Percentiles rank a stretch among this genome's conserved stretches.
These are phyloP conservation scores for Penicillium sp. DNA, from an alignment of 2,329 filamentous ascomycete genomes.

Conservation along the genomic window DNA sequence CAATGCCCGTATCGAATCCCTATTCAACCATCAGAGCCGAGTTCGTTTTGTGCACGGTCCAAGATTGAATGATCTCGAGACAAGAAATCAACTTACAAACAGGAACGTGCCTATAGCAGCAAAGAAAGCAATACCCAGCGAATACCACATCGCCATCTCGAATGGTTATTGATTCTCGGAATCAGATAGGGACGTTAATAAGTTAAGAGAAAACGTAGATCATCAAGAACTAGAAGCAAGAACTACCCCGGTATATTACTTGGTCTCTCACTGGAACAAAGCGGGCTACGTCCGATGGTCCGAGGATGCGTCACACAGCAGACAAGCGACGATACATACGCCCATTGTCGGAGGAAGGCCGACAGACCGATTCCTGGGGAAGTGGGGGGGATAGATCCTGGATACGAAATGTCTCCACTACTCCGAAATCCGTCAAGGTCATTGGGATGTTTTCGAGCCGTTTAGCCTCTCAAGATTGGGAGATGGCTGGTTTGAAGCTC, in stretches of 20 bases:
- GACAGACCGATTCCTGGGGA: constrained; percentile 20
- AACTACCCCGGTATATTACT: constrained; percentile 5
- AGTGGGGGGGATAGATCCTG: constrained; percentile 17
- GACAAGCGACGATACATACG: not conserved
- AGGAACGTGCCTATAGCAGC: constrained; percentile 59
- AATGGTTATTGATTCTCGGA: constrained; percentile 5
- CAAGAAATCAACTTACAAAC: constrained; percentile 45
- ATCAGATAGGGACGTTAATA: not conserved
- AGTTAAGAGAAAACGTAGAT: not conserved
- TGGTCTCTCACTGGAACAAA: not conserved
- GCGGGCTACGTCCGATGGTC: constrained; percentile 18
- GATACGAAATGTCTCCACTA: constrained; percentile 6
- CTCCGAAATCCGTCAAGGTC: not conserved
- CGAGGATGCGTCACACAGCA: constrained; percentile 18
- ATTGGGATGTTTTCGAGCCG: not conserved
- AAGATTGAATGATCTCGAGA: not conserved
- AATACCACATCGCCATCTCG: constrained; percentile 46
- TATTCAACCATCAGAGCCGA: constrained; percentile 22
- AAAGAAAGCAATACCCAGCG: constrained; percentile 53
- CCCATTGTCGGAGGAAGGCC: constrained; percentile 27
- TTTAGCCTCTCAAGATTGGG: not conserved
- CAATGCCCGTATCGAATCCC: constrained; percentile 61
- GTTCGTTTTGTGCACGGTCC: not conserved
- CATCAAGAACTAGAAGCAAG: not conserved
- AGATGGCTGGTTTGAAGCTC: not conserved